phyloP scores from a whole-genome alignment of 1,139 yeast genomes.

The Saccharomyces hybrid region DNA sequence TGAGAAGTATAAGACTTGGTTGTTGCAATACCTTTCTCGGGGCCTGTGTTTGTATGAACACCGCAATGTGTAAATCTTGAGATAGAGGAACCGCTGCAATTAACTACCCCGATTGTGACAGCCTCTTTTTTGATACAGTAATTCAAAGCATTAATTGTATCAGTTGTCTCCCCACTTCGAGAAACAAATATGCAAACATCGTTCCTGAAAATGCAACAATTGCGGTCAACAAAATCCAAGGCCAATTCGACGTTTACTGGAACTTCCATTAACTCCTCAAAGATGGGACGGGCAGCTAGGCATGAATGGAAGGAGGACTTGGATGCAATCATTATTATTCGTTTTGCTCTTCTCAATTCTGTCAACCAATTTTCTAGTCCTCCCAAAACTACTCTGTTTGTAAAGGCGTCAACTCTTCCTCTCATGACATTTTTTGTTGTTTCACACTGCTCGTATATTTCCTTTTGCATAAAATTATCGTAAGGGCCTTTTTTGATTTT shows the following conservation, averaged over 20 bases:
- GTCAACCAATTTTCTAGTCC: slow-evolving; percentile 82
- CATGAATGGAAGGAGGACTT: slow-evolving; percentile 98
- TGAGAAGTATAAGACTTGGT: slow-evolving; percentile 99
- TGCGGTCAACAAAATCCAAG: no score
- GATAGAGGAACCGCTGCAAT: slow-evolving; percentile 94
- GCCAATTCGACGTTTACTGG: no score
- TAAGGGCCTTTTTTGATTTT: slow-evolving; percentile 97
- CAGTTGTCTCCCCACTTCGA: no score
- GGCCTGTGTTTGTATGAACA: slow-evolving; percentile 98
- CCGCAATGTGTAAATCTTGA: slow-evolving; percentile 98
- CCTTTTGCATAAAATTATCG: slow-evolving; percentile 97
- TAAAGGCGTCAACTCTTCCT: slow-evolving; percentile 93
- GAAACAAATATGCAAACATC: no score
- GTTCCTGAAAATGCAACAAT: no score
- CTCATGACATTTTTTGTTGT: slow-evolving; percentile 95
- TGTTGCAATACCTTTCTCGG: slow-evolving; percentile 98
- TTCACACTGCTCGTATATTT: slow-evolving; percentile 97
- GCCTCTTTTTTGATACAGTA: no score
- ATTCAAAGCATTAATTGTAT: no score
- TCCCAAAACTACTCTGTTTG: slow-evolving; percentile 71
- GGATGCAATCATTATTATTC: slow-evolving; percentile 27
- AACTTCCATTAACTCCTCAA: slow-evolving; percentile 53
- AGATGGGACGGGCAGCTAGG: slow-evolving; percentile 90
- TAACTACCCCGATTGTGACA: slow-evolving; percentile 30
- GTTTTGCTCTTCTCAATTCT: slow-evolving; percentile 65